Evolutionary conservation across 352 stramenopile species (phyloP), one percentile per base, ranked within the genome.

Genomic region (Globisporangium splendens): DNA sequence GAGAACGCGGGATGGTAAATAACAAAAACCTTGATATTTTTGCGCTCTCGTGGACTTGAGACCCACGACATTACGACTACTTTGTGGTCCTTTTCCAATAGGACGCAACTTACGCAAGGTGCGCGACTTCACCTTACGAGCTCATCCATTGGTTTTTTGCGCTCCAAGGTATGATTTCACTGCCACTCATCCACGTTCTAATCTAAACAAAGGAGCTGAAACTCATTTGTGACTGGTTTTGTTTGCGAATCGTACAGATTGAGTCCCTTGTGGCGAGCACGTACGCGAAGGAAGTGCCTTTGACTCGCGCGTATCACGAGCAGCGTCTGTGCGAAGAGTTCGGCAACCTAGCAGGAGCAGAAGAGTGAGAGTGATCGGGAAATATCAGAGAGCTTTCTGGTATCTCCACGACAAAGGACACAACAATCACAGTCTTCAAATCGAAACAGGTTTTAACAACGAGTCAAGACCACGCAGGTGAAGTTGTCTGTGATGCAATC

Each of bases 141-240:
- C 54, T 83, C 77, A 10, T 89, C 81, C 3, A 63, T 91, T n/a
- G 77, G 72, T 0, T 91, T 91, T 59, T 82, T 93, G 47, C 81
- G 83, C 56, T 86, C 77, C 8, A 82, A 76, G 69, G 83, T 90
- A 44, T 21, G 18, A 2, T 28, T 42, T 14, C 15, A 42, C 21
- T 15, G 15, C 56, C 10, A 39, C 17, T 33, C 35, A 11, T 35
- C 28, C 28, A 10, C 28, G 28, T 11, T 35, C 3, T 10, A 35
- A 35, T 35, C 3, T 10, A 35, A 0, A 35, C 28, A 35, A 28
- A 14, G 35, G 31, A 21, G 33, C 15, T 51, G 22, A 61, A n/a
- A 11, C 21, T 42, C 8, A 53, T 12, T 43, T 48, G 38, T 53
- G 21, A 56, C 15, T n/a, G 35, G 0, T 18, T 39, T 43, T 59